Percentiles rank a stretch among this genome's conserved stretches.
phyloP scores from a whole-genome alignment of 129 eudicot species.

The Pseudognaphalium luteoalbum region DNA sequence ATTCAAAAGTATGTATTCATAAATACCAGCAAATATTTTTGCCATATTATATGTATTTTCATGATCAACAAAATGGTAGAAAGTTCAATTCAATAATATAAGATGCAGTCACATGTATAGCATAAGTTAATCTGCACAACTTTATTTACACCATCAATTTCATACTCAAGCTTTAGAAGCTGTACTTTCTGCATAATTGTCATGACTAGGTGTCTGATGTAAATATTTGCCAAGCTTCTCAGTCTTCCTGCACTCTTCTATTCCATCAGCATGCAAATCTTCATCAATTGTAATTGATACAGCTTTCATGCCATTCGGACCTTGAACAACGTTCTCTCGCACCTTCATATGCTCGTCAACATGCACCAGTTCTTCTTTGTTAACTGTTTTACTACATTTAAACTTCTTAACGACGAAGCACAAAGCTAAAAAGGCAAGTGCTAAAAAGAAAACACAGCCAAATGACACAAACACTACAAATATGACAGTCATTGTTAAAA shows the following conservation, averaged over 20 bases:
- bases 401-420: conserved; percentile 49
- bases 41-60: conserved; percentile 1
- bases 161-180: conserved; percentile 23
- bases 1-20: no score
- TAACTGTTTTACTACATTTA: conserved; percentile 43
- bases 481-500: conserved; percentile 43
- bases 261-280: conserved; percentile 51
- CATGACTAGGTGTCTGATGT: conserved; percentile 18
- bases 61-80: neutral
- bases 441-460: conserved; percentile 53
- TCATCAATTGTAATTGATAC: conserved; percentile 63
- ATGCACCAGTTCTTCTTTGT: conserved; percentile 41
- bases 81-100: neutral
- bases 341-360: conserved; percentile 53
- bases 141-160: conserved; percentile 10
- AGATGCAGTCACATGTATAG: conserved; percentile 5
- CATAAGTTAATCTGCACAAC: conserved; percentile 15
- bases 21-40: no score
- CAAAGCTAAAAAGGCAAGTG: conserved; percentile 46
- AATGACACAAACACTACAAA: conserved; percentile 54
- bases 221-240: conserved; percentile 39
- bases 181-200: conserved; percentile 4
- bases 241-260: conserved; percentile 46
- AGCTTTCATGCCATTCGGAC: conserved; percentile 53
- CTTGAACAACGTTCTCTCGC: conserved; percentile 42